phyloP scores from a whole-genome alignment of 306 rosid species.

The Pterocarpus macrocarpus region DNA sequence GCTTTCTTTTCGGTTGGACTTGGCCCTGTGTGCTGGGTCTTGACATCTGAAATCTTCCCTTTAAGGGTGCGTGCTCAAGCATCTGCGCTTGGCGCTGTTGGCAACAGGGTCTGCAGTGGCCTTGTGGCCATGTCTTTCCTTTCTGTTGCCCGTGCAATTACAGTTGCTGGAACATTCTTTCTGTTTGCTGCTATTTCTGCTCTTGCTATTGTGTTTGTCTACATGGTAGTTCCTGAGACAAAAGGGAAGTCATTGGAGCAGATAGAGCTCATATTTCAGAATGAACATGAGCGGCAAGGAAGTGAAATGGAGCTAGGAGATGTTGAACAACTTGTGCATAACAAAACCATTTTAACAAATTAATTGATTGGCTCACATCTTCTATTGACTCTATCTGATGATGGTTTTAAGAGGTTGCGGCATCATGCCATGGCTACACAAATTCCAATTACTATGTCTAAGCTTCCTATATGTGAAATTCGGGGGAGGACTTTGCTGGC shows the following conservation, averaged over 20 bases:
- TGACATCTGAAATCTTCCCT: constrained; percentile 86
- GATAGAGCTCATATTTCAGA: constrained; percentile 72
- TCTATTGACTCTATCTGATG: background rate
- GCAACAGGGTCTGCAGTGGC: constrained; percentile 81
- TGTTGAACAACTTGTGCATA: constrained; percentile 77
- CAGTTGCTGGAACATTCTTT: constrained; percentile 74
- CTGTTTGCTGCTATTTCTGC: constrained; percentile 67
- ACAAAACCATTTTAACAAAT: constrained; percentile 39
- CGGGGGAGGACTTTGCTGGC: too few species aligned
- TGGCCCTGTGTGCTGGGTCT: constrained; percentile 89
- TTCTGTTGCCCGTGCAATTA: constrained; percentile 69
- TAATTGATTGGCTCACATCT: constrained; percentile 6
- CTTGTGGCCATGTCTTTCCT: constrained; percentile 87
- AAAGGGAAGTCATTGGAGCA: constrained; percentile 90
- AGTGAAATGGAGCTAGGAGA: constrained; percentile 74
- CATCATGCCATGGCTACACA: background rate
- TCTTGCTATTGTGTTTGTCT: constrained; percentile 70
- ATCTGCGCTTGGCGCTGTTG: constrained; percentile 73
- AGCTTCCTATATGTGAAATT: too few species aligned
- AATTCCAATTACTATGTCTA: background rate
- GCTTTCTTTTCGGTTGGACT: constrained; percentile 89
- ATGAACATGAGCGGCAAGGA: constrained; percentile 48
- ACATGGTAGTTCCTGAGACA: constrained; percentile 74
- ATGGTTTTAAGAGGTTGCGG: constrained; percentile 30
- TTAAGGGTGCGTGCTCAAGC: constrained; percentile 79